Base-by-base conservation (phyloP, 176 grass and related monocot species). In the Themeda triandra region DNA sequence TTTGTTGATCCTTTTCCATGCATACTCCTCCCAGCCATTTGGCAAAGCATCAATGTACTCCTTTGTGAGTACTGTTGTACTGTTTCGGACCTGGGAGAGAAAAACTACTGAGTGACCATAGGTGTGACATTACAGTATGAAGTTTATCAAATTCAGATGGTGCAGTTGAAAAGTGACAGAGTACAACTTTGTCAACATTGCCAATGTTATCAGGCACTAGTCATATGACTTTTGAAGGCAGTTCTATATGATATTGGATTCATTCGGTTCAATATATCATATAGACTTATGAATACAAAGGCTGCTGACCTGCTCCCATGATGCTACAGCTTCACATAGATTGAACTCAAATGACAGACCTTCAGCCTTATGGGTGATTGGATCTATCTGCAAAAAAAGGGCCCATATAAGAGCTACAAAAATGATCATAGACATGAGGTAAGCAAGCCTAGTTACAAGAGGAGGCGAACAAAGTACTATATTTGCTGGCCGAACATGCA, bases 21-120 rank as follows among this genome's bases (percentile, higher is more conserved):
- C 96, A 87, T 98, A 98, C 31, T 94, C 92, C 82, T 95, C 87
- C 96, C 96, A 98, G 54, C 96, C 96, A 95, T 95, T 88, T 86
- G 87, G 93, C 66, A 98, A 68, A 76, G 93, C 83, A 90, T 98
- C 96, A 79, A 98, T 95, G 40, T 93, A 98, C 86, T 95, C 96
- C 59, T 93, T 95, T 28, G 96, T 98, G 7, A 98, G 93, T 92
- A 98, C 77, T 51, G 93, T 98, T 29, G 96, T 92, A 85, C 96
- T 98, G 71, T 98, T 98, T 69, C 91, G 86, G 66, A 98, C 96
- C 96, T 98, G 85, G 14, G 71, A 76, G 64, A 74, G 84, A 79
- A 87, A 78, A 40, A 30, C 3, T 65, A 67, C 18, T 56, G 17
- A 71, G 49, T 80, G 46, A 68, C 24, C 23, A n/a, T n/a, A n/a